A percentile compares a stretch with the other conserved stretches of the same genome.
phyloP scores from a whole-genome alignment of 345 rosid species.

The Trapa incisa region DNA sequence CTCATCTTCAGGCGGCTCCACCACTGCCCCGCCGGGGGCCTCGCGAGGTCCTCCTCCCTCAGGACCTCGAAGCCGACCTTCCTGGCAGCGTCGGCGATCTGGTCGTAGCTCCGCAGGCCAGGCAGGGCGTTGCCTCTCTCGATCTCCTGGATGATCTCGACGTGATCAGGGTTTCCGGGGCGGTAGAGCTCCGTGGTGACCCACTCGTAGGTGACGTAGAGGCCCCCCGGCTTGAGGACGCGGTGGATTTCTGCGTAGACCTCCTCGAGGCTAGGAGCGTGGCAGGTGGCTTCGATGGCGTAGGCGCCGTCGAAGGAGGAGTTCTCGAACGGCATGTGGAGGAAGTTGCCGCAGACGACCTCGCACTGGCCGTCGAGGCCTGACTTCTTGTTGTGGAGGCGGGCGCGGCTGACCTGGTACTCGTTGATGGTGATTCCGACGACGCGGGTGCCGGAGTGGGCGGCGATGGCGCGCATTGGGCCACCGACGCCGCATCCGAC shows the following conservation, averaged over 20 bases:
- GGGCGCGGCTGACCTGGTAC: constrained; percentile 65
- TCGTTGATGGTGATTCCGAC: constrained; percentile 93
- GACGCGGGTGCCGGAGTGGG: constrained; percentile 68
- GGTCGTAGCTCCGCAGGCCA: constrained; percentile 46
- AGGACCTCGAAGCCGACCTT: constrained; percentile 77
- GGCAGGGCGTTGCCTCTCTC: constrained; percentile 91
- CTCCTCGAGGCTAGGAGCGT: constrained; percentile 83
- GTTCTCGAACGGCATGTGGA: constrained; percentile 76
- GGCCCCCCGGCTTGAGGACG: constrained; percentile 71
- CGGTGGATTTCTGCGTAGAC: constrained; percentile 72
- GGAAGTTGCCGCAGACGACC: constrained; percentile 83
- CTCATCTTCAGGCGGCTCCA: constrained; percentile 89
- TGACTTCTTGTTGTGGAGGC: constrained; percentile 78
- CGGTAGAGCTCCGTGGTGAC: constrained; percentile 68
- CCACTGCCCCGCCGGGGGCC: constrained; percentile 78
- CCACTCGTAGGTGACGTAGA: constrained; percentile 84
- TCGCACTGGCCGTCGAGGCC: constrained; percentile 65
- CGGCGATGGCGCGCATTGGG: constrained; percentile 96
- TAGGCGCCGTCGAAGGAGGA: constrained; percentile 86
- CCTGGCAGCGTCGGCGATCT: constrained; percentile 54
- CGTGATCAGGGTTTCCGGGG: constrained; percentile 37
- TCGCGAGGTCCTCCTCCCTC: constrained; percentile 71
- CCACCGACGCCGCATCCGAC: constrained; percentile 97
- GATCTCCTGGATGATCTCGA: constrained; percentile 72
- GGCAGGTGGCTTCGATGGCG: constrained; percentile 93